These are phyloP conservation scores for Nymphaea colorata DNA, from an alignment of 164 flowering plant species.

Conservation along the genomic window DNA sequence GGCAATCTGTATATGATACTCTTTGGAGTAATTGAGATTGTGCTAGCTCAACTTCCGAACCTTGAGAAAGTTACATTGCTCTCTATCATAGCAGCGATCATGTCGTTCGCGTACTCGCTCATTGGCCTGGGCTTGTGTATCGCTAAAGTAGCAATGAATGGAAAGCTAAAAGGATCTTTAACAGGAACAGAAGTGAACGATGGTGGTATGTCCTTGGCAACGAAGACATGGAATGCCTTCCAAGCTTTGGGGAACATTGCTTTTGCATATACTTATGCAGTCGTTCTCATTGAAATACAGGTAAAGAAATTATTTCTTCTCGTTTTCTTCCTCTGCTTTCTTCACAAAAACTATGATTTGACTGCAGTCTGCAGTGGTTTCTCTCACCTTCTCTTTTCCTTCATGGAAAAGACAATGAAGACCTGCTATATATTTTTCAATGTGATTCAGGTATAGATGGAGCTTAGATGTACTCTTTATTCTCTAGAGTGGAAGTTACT, in stretches of 20 bases:
- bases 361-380: too few species aligned
- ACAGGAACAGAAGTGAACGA: conserved; percentile 9
- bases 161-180: conserved; percentile 17
- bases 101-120: conserved; percentile 22
- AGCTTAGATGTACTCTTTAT: background rate
- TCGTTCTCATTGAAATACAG: conserved; percentile 33
- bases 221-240: conserved; percentile 21
- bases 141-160: conserved; percentile 11
- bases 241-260: conserved; percentile 38
- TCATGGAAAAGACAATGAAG: background rate
- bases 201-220: conserved; percentile 9
- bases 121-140: conserved; percentile 17
- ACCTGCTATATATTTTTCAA: background rate
- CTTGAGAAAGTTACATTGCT: conserved; percentile 28
- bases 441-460: too few species aligned
- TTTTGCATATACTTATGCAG: conserved; percentile 29
- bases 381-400: background rate
- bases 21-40: conserved; percentile 22
- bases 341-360: background rate
- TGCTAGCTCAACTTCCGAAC: conserved; percentile 29
- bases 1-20: conserved; percentile 19
- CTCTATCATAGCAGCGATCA: conserved; percentile 25
- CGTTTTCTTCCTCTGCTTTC: background rate
- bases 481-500: background rate
- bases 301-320: conserved; percentile 6